Conservation (phyloP, 768 basidiomycete species). For the Polyporus arcularius region DNA sequence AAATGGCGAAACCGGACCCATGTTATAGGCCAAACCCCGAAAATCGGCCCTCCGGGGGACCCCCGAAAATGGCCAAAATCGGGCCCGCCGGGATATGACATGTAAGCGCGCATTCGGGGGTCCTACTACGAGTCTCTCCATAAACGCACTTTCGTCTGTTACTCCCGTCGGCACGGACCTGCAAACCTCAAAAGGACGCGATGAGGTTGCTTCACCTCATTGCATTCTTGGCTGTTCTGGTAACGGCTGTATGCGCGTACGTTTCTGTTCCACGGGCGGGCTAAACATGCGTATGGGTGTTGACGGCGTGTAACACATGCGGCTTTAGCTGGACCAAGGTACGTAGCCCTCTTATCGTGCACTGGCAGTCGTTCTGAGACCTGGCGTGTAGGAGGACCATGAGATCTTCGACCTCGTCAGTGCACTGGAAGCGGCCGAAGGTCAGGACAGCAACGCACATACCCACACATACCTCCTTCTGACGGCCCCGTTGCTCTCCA, state of each 20-base stretch:
- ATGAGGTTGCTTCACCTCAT: slow-evolving; percentile 57
- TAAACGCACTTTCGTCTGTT: neutral
- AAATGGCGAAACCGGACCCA: too few species aligned
- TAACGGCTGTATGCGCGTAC: slow-evolving; percentile 59
- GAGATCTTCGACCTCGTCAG: slow-evolving; percentile 95
- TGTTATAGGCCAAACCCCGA: too few species aligned
- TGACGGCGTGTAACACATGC: slow-evolving; percentile 4
- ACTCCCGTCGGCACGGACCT: neutral
- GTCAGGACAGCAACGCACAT: slow-evolving; percentile 35
- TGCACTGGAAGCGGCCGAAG: slow-evolving; percentile 79
- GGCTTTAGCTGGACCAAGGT: slow-evolving; percentile 71
- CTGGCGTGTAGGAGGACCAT: slow-evolving; percentile 74
- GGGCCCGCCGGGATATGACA: too few species aligned
- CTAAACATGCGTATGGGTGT: neutral
- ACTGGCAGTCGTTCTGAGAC: neutral
- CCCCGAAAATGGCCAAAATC: too few species aligned
- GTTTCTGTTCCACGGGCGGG: slow-evolving; percentile 29
- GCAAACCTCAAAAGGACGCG: neutral
- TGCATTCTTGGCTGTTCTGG: slow-evolving; percentile 52
- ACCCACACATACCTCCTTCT: neutral
- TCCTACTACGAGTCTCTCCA: neutral
- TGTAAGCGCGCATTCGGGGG: too few species aligned
- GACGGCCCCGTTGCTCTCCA: slow-evolving; percentile 24
- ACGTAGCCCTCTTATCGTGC: slow-evolving; percentile 6
- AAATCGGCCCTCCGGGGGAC: too few species aligned